Conservation (phyloP, 768 basidiomycete genomes). For the Tylopilus sp. region DNA sequence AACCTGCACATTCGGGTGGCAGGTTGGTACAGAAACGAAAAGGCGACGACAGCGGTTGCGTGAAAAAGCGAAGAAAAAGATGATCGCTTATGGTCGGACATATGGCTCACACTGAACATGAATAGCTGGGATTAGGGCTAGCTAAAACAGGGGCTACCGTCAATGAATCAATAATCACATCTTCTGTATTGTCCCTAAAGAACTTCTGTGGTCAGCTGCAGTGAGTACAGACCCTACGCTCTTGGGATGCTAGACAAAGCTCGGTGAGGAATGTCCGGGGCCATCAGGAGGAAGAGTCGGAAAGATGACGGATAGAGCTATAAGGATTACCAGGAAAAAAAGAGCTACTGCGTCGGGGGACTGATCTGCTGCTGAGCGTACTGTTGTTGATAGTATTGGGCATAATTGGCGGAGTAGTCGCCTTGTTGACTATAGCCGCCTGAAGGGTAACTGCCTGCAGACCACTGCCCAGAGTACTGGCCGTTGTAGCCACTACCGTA, state of each 20-base stretch:
- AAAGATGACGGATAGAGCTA: constrained; percentile 16
- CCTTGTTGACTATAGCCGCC: constrained; percentile 40
- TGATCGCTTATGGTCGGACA: background rate
- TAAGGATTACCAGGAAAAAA: constrained; percentile 26
- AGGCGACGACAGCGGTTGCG: constrained; percentile 13
- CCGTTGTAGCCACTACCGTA: constrained; percentile 48
- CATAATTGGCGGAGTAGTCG: constrained; percentile 76
- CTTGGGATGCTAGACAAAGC: constrained; percentile 21
- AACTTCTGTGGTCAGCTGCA: constrained; percentile 33
- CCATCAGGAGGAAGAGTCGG: constrained; percentile 18
- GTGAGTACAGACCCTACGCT: constrained; percentile 33
- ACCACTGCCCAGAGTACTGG: constrained; percentile 42
- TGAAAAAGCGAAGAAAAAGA: constrained; percentile 24
- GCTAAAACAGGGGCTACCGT: constrained; percentile 25
- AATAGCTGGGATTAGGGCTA: constrained; percentile 15
- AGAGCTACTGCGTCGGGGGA: constrained; percentile 34
- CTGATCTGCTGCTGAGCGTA: constrained; percentile 73
- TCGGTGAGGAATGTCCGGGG: constrained; percentile 13
- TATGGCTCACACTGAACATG: constrained; percentile 6
- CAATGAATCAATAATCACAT: constrained; percentile 29
- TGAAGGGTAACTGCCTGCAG: constrained; percentile 31
- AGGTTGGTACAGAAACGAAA: constrained; percentile 26
- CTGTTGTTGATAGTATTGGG: constrained; percentile 86
- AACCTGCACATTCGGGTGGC: background rate
- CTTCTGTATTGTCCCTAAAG: constrained; percentile 28